Percentiles rank a stretch among this genome's conserved stretches.
phyloP scores from a whole-genome alignment of 2,329 filamentous ascomycete species.

The Fusarium sp. region DNA sequence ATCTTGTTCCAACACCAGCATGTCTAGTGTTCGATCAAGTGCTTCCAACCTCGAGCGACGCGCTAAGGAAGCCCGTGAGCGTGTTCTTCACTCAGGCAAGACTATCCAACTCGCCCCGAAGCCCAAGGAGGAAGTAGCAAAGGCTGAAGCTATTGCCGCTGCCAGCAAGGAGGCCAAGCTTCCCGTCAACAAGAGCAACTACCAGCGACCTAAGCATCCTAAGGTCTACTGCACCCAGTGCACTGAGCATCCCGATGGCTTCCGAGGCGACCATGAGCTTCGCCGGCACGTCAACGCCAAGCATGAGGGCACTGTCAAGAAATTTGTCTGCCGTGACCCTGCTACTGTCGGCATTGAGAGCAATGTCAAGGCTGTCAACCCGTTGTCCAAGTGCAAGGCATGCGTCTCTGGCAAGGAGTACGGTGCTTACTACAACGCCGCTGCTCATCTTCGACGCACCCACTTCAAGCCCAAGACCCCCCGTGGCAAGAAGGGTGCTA shows the following conservation, averaged over 20 bases:
- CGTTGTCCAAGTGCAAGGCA: slow-evolving; percentile 83
- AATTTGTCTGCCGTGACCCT: slow-evolving; percentile 67
- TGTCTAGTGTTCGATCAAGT: slow-evolving; percentile 53
- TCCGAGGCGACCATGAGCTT: slow-evolving; percentile 86
- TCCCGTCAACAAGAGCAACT: slow-evolving; percentile 53
- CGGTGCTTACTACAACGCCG: slow-evolving; percentile 92
- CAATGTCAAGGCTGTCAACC: slow-evolving; percentile 62
- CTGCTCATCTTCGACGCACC: slow-evolving; percentile 84
- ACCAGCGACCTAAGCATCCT: slow-evolving; percentile 71
- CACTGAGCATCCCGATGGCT: slow-evolving; percentile 76
- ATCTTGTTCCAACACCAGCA: slow-evolving; percentile 55
- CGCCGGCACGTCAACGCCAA: slow-evolving; percentile 71
- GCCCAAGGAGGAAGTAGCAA: slow-evolving; percentile 40
- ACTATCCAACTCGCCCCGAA: slow-evolving; percentile 56
- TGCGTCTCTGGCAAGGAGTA: slow-evolving; percentile 82
- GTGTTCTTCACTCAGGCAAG: slow-evolving; percentile 54
- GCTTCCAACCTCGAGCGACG: slow-evolving; percentile 55
- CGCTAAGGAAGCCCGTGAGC: slow-evolving; percentile 56
- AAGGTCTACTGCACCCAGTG: slow-evolving; percentile 77
- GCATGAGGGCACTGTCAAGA: slow-evolving; percentile 66
- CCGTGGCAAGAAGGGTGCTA: slow-evolving; percentile 54
- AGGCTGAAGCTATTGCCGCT: neutral
- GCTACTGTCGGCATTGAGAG: slow-evolving; percentile 48
- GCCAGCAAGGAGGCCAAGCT: slow-evolving; percentile 54
- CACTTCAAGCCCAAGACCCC: slow-evolving; percentile 78